Evolutionary conservation across 306 rosid species (phyloP).

Genomic region (Vicia faba): DNA sequence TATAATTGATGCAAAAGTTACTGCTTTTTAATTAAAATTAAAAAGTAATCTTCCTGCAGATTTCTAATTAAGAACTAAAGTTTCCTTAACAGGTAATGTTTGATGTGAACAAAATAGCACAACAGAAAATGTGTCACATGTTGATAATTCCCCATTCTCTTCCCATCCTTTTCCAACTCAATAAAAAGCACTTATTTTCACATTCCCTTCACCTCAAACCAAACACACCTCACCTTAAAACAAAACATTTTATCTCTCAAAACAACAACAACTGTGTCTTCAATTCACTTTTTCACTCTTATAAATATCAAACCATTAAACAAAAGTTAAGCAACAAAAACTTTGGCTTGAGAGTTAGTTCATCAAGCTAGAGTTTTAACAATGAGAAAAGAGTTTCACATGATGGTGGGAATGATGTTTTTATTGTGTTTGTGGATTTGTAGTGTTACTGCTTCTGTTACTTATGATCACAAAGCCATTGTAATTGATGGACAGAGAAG

Average conservation of each 20-base stretch:
- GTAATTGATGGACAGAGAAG: conserved; percentile 64
- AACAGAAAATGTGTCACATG: conserved; percentile 32
- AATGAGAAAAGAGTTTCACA: conserved; percentile 14
- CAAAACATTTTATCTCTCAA: neutral
- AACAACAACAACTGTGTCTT: conserved; percentile 4
- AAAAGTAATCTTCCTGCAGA: no score
- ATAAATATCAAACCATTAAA: conserved; percentile 15
- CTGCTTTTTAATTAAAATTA: no score
- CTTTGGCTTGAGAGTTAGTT: conserved; percentile 20
- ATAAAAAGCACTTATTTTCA: conserved; percentile 37
- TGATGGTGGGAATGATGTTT: conserved; percentile 24
- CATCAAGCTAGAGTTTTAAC: conserved; percentile 12
- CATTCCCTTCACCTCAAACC: conserved; percentile 31
- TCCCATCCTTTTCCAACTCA: conserved; percentile 38
- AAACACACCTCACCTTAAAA: conserved; percentile 36
- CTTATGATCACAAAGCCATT: conserved; percentile 64
- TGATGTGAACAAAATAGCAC: conserved; percentile 19
- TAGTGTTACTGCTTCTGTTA: conserved; percentile 61
- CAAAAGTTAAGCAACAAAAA: conserved; percentile 25
- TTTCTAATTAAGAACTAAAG: neutral
- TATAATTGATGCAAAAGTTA: no score
- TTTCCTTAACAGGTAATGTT: neutral
- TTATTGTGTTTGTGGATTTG: conserved; percentile 42
- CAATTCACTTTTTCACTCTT: neutral
- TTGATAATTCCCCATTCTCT: neutral